A percentile compares a stretch with the other conserved stretches of the same genome.
Evolutionary conservation across 2,329 filamentous ascomycete species (phyloP).

Genomic region (Pseudogymnoascus sp.): DNA sequence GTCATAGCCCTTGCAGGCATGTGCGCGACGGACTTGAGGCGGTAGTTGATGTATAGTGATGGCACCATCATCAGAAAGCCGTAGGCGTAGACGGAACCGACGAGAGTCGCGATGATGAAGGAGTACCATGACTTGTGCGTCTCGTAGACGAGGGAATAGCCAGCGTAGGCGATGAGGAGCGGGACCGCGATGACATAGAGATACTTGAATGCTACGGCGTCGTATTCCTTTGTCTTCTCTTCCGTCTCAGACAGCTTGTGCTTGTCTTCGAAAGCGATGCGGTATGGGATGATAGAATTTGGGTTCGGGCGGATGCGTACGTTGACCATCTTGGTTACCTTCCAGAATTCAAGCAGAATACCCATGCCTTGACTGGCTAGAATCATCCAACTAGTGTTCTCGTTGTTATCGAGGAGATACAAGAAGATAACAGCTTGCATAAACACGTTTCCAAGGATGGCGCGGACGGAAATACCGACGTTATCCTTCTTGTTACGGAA

Average conservation of each 20-base stretch:
- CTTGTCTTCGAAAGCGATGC: slow-evolving; percentile 87
- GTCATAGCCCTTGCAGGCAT: slow-evolving; percentile 96
- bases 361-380: slow-evolving; percentile 67
- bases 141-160: slow-evolving; percentile 87
- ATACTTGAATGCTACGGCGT: slow-evolving; percentile 95
- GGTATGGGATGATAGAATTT: slow-evolving; percentile 67
- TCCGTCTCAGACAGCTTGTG: slow-evolving; percentile 92
- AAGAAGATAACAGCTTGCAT: slow-evolving; percentile 96
- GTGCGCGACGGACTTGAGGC: slow-evolving; percentile 88
- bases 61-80: slow-evolving; percentile 99
- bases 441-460: slow-evolving; percentile 93
- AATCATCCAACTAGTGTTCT: slow-evolving; percentile 99
- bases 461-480: slow-evolving; percentile 89
- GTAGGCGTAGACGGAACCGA: slow-evolving; percentile 94
- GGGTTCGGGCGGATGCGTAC: slow-evolving; percentile 68
- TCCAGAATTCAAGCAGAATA: slow-evolving; percentile 75
- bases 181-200: slow-evolving; percentile 90
- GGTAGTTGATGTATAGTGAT: slow-evolving; percentile 96
- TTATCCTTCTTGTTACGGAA: slow-evolving; percentile 99
- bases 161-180: slow-evolving; percentile 78
- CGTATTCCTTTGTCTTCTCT: slow-evolving; percentile 97
- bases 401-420: slow-evolving; percentile 93
- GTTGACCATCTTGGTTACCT: slow-evolving; percentile 91
- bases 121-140: slow-evolving; percentile 97
- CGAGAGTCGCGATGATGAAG: slow-evolving; percentile 88